Evolutionary conservation across 192 early-diverging fungal genomes (phyloP), one percentile per base, ranked within the genome.

Genomic region (Coemansia sp.): DNA sequence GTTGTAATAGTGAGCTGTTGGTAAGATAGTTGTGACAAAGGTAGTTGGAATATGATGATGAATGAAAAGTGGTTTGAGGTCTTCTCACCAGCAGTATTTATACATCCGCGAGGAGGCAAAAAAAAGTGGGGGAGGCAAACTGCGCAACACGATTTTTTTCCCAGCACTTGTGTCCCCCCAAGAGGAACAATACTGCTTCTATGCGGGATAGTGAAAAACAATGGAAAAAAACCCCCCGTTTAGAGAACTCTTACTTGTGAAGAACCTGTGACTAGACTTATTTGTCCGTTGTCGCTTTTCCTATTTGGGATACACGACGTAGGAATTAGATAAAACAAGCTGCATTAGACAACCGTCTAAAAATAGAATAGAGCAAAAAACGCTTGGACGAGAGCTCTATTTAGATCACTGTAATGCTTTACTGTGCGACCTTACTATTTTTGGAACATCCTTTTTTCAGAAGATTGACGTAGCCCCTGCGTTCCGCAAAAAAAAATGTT

Each of bases 131-230:
- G 34, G 8, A 8, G 34, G 24, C 58, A 11, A 59, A 59, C 58
- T 59, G 58, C 58, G 58, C 35, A 22, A 18, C 32, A 59, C 34
- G 40, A 12, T 18, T 39, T 35, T 59, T 59, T 59, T 39, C 37
- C 58, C 58, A 59, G 16, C 34, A 22, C 58, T 11, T 12, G 1
- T 30, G 22, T 8, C 35, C 18, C 18, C 37, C 35, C 2, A 37
- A 39, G 2, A 10, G 20, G 58, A 7, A 59, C 58, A 59, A 59
- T 59, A 55, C 53, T 55, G 53, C 53, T 22, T 35, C 37, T 37
- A 38, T 40, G 35, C 20, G 20, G 58, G 58, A 59, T 59, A 59
- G 58, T 59, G 58, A 16, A 30, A 29, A 27, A 55, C 53, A 55
- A 55, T 55, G 13, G 10, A 13, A 24, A n/a, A 9, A 13, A 4